Evolutionary conservation across 2,329 filamentous ascomycete genomes (phyloP), one percentile per base, ranked within the genome.

Genomic region (Phymatotrichopsis omnivora): DNA sequence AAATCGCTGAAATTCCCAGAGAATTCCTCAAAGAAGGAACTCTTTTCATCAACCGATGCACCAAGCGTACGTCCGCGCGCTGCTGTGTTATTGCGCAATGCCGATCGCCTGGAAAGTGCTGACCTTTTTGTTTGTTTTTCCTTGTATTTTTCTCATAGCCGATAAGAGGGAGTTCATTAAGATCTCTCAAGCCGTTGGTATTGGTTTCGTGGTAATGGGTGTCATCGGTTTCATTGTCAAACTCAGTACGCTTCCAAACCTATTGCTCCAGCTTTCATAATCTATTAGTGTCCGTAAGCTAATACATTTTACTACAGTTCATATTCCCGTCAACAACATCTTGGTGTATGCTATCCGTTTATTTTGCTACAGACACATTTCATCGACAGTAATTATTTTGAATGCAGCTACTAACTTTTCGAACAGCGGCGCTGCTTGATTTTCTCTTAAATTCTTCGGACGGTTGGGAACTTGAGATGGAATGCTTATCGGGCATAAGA

Each of bases 1-100:
- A 82, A 62, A 67, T 84, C 59, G 72, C 81, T 61, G 80, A 84
- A 56, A 72, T 78, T 62, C 77, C 77, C 58, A 68, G 69, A 62
- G 75, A 80, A 65, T 81, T 81, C 63, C 62, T 78, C 61, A 72
- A 67, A 61, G 74, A 77, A 51, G 74, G 75, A 60, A 68, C 74
- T 49, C 73, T 76, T 57, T 78, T 78, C 65, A 66, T 77, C 62
- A 72, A 71, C 65, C 67, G 72, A 58, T 76, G 74, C 69, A 74
- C 73, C 54, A 78, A 77, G 67, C 74, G 73, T 75, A 65, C 49
- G 71, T 65, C 34, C 16, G 39, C 29, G n/a, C n/a, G n/a, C n/a
- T n/a, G n/a, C n/a, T n/a, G n/a, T n/a, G 27, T 29, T n/a, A n/a
- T n/a, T 10, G 8, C 27, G n/a, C n/a, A 10, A n/a, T n/a, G 27